A percentile compares a stretch with the other conserved stretches of the same genome.
phyloP scores from a whole-genome alignment of 1,284 basidiomycete species.

The Baeospora myosura region DNA sequence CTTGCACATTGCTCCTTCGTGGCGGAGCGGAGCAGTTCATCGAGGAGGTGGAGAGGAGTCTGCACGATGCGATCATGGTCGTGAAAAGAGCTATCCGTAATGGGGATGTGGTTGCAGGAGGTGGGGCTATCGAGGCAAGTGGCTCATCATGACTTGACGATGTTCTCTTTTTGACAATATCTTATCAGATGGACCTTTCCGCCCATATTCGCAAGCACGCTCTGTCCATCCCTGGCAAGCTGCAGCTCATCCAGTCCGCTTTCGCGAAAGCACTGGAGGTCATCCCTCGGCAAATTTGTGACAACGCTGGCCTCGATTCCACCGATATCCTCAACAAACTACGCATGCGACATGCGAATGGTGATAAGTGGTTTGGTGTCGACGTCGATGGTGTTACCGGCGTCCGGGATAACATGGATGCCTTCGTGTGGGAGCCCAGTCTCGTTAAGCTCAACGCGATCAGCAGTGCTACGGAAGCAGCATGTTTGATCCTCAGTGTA shows the following conservation, averaged over 20 bases:
- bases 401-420: constrained; percentile 92
- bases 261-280: constrained; percentile 97
- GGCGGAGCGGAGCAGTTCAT: constrained; percentile 99
- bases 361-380: constrained; percentile 87
- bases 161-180: constrained; percentile 1
- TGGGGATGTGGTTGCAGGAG: constrained; percentile 93
- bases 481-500: constrained; percentile 89
- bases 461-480: constrained; percentile 91
- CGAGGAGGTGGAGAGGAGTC: constrained; percentile 93
- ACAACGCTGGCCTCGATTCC: constrained; percentile 97
- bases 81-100: constrained; percentile 96
- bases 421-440: constrained; percentile 98
- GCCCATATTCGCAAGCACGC: constrained; percentile 88
- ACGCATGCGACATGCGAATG: constrained; percentile 91
- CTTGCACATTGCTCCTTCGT: constrained; percentile 91
- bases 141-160: constrained; percentile 5
- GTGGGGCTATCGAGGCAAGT: constrained; percentile 90
- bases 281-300: constrained; percentile 96
- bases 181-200: constrained; percentile 84
- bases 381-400: constrained; percentile 88
- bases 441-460: constrained; percentile 95
- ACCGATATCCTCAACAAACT: constrained; percentile 97
- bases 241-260: constrained; percentile 90
- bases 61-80: constrained; percentile 99
- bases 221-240: constrained; percentile 91